phyloP scores from a whole-genome alignment of 1,139 yeast species.

The Spathaspora sp. region DNA sequence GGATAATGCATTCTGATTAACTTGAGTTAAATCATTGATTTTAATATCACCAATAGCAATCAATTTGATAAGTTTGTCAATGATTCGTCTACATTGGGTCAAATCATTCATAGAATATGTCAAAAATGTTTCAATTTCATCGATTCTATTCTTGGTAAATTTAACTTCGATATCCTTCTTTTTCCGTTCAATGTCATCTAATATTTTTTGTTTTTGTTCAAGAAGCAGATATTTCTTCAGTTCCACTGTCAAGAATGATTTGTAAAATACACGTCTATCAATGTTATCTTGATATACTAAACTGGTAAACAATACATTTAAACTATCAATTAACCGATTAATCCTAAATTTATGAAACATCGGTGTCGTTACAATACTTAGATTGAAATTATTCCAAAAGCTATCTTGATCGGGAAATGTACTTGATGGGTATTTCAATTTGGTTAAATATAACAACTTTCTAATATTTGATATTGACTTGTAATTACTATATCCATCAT shows the following conservation, averaged over 20 bases:
- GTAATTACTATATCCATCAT: constrained; percentile 17
- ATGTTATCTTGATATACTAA: constrained; percentile 28
- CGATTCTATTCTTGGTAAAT: background rate
- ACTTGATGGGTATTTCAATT: constrained; percentile 34
- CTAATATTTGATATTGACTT: constrained; percentile 42
- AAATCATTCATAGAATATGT: constrained; percentile 54
- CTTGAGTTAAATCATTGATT: constrained; percentile 36
- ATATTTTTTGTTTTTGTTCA: constrained; percentile 30
- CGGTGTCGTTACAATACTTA: constrained; percentile 28
- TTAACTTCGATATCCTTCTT: constrained; percentile 10
- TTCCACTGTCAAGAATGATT: constrained; percentile 9
- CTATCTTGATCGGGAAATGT: constrained; percentile 38
- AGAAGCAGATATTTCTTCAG: constrained; percentile 29
- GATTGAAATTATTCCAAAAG: constrained; percentile 39
- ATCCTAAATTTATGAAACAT: constrained; percentile 36
- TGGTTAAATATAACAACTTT: constrained; percentile 31
- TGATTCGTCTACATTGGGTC: constrained; percentile 24
- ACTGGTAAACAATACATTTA: constrained; percentile 48
- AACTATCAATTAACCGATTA: constrained; percentile 47
- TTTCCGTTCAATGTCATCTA: constrained; percentile 16
- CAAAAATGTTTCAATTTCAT: constrained; percentile 50
- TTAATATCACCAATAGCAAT: constrained; percentile 45
- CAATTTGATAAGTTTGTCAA: constrained; percentile 44
- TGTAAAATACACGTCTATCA: constrained; percentile 15
- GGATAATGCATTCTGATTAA: constrained; percentile 20